Evolutionary conservation across 495 filamentous ascomycete species (phyloP).

Genomic region (Penicillium maclennaniae): DNA sequence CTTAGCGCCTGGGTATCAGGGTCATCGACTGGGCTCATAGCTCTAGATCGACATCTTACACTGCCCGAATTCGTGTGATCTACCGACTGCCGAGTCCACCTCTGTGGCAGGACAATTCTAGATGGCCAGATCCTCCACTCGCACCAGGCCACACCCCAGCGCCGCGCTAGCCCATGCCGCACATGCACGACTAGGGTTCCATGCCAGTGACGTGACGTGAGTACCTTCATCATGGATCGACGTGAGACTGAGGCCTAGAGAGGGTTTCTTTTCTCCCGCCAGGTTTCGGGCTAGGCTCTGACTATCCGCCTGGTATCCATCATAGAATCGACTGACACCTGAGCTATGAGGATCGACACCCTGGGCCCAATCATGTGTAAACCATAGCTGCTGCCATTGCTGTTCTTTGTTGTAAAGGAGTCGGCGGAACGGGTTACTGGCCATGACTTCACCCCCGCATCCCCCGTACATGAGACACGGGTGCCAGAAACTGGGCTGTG

Average conservation of each 20-base stretch:
- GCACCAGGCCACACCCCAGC: constrained; percentile 57
- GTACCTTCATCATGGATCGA: constrained; percentile 59
- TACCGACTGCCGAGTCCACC: background rate
- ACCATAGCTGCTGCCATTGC: constrained; percentile 59
- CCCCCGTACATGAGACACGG: constrained; percentile 51
- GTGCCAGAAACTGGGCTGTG: constrained; percentile 46
- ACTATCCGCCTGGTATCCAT: constrained; percentile 53
- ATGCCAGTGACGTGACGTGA: constrained; percentile 53
- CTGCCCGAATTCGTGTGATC: background rate
- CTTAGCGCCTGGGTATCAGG: constrained; percentile 8
- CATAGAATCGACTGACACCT: constrained; percentile 53
- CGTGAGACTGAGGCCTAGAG: constrained; percentile 35
- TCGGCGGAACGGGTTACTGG: constrained; percentile 54
- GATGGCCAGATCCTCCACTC: constrained; percentile 64
- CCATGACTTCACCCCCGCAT: constrained; percentile 53
- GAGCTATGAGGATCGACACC: constrained; percentile 26
- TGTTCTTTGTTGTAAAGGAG: constrained; percentile 50
- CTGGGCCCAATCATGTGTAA: constrained; percentile 55
- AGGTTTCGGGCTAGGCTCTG: constrained; percentile 32
- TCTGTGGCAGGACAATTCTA: constrained; percentile 15
- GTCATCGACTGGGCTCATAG: background rate
- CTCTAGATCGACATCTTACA: constrained; percentile 8
- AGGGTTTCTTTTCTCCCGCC: constrained; percentile 27
- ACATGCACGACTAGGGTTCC: constrained; percentile 61
- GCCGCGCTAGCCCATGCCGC: constrained; percentile 65